Base-by-base conservation (phyloP, 176 grass and related monocot species). In the Ampelocalamus luodianensis region DNA sequence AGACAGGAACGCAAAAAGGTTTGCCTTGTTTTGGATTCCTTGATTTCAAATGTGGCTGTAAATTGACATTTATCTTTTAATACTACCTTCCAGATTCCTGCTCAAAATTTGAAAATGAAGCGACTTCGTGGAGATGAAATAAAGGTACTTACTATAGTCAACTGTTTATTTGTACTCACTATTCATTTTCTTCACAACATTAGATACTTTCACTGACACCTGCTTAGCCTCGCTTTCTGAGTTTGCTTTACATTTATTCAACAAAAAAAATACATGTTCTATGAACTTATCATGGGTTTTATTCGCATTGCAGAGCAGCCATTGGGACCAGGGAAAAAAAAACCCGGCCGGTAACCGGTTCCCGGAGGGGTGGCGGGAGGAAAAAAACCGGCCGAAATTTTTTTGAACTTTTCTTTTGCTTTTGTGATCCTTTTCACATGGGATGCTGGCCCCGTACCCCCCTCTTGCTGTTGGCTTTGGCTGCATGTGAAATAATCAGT, bases 1-100 rank as follows among this genome's bases (percentile, higher is more conserved):
- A 82, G 96, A 80, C 91, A 93, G 58, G 96, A 98, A 88, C 86
- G 96, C 45, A 98, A 98, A 88, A 98, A 95, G 93, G 96, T 98
- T 85, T 82, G 13, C 18, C 62, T 83, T 74, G 37, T 83, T 79
- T 79, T 74, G 18, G 20, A 54, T 76, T 87, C 11, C 6, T 44
- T 81, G 22, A 32, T 74, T 64, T 58, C 46, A 83, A 79, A 63
- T 64, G 61, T 83, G 15, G 22, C 20, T 86, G 72, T 45, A 70
- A 82, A 82, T 54, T 72, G 59, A 78, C 16, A 14, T 65, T 86
- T 58, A 65, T 84, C 10, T 72, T 65, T 45, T 40, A 71, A 27
- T 69, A 43, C 42, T 64, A 11, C 14, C 74, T 71, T 44, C 48
- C 77, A 98, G 93, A 92, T 98, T 83, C 80, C 86, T 81, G 58